These are phyloP conservation scores for Coffea humblotiana DNA, from an alignment of 305 asterid genomes.

Conservation along the genomic window DNA sequence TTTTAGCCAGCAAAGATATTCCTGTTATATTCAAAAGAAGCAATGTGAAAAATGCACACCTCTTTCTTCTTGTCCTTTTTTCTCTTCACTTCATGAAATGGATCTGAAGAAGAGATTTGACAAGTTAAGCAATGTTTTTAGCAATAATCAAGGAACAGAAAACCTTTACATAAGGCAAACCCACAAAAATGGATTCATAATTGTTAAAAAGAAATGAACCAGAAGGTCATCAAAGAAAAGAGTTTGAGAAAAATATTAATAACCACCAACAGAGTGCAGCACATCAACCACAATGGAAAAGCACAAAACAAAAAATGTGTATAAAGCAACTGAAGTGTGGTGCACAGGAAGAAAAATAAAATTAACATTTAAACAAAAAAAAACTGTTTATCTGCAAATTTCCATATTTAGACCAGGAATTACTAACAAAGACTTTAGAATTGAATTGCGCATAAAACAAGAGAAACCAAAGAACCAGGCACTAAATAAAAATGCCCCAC, in stretches of 20 bases:
- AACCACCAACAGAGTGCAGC: background rate
- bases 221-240: background rate
- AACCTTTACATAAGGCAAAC: background rate
- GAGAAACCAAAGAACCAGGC: background rate
- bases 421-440: background rate
- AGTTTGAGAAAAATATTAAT: too few relatives aligned
- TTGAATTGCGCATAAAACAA: background rate
- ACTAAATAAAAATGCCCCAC: background rate
- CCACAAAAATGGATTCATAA: background rate
- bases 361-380: background rate
- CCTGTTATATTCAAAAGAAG: background rate
- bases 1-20: background rate
- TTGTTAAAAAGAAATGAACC: too few relatives aligned
- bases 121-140: background rate
- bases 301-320: background rate
- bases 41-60: slow-evolving; percentile 37
- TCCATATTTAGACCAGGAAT: background rate
- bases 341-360: background rate
- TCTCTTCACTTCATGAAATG: slow-evolving; percentile 94
- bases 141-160: background rate
- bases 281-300: slow-evolving; percentile 8
- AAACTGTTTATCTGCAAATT: background rate
- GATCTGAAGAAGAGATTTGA: slow-evolving; percentile 49
- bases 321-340: background rate
- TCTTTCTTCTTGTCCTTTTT: slow-evolving; percentile 82